Base-by-base conservation (phyloP, 805 yeast genomes). In the Ogataea zsoltii region DNA sequence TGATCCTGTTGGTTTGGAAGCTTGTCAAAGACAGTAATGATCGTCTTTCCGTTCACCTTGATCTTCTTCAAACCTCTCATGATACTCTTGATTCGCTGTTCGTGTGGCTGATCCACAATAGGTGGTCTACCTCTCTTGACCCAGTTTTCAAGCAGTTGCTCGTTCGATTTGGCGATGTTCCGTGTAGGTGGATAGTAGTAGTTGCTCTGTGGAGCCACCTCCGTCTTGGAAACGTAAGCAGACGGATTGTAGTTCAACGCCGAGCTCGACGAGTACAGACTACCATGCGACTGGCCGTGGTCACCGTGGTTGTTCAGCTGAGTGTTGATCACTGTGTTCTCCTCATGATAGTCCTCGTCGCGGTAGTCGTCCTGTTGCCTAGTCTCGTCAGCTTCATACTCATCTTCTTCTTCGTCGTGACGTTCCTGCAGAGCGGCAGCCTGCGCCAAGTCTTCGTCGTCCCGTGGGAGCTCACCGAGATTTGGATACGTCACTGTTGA, bases 61-160 rank as follows among this genome's bases (percentile, higher is more conserved):
- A 85, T 83, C 60, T 87, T 87, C 59, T 90, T 87, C 60, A 94
- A 72, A 39, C 80, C 82, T 62, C 95, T 81, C 72, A 94, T 69
- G 31, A 94, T 83, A 54, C 88, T 82, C 65, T 92, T 91, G 66
- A 92, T 90, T 51, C 97, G 75, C 60, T 89, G 89, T 66, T 94
- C 97, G 65, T 85, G 91, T 5, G 96, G 96, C 61, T 82, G 85
- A 63, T 88, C 96, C 40, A 89, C 88, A 45, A 88, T 85, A 2
- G 96, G 96, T 4, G 97, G 96, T 56, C 96, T 76, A 15, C 96
- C 96, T 59, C 96, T 76, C 64, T 88, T 84, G 26, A 80, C 77
- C 55, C 88, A 83, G 48, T 60, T 65, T 36, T 63, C 68, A 18
- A 62, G 50, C 38, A 59, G 39, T 41, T 57, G 61, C 21, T 53